Conservation (phyloP, 169 alveolate genomes). For the Theileria orientalis region DNA sequence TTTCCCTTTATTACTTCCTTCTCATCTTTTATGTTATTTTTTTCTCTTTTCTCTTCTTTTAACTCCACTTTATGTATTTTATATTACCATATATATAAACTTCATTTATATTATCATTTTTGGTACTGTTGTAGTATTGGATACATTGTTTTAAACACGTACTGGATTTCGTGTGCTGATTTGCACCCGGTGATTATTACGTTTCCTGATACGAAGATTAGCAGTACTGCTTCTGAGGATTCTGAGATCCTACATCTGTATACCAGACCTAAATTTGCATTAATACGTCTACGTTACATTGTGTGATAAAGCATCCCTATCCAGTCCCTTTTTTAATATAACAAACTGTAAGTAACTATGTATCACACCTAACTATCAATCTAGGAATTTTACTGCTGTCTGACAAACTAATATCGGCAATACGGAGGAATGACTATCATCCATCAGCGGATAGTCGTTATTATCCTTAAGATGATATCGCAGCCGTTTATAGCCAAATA, state of each 20-base stretch:
- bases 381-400: no score
- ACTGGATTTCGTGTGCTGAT: conserved; percentile 85
- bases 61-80: neutral
- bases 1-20: no score
- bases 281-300: neutral
- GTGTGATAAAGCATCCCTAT: no score
- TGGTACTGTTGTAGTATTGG: conserved; percentile 85
- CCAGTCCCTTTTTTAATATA: no score
- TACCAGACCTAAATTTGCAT: conserved; percentile 56
- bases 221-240: conserved; percentile 89
- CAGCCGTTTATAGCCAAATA: no score
- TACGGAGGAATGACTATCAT: no score
- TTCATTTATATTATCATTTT: neutral
- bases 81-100: neutral
- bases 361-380: no score
- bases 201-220: conserved; percentile 98
- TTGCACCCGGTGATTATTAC: conserved; percentile 98
- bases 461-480: no score
- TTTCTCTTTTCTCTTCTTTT: neutral
- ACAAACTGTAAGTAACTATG: neutral
- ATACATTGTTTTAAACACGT: conserved; percentile 87
- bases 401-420: no score
- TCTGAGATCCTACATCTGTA: conserved; percentile 67
- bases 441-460: no score
- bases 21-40: no score